Base-by-base conservation (phyloP, 257 asterid genomes). In the Galeopsis tetrahit region DNA sequence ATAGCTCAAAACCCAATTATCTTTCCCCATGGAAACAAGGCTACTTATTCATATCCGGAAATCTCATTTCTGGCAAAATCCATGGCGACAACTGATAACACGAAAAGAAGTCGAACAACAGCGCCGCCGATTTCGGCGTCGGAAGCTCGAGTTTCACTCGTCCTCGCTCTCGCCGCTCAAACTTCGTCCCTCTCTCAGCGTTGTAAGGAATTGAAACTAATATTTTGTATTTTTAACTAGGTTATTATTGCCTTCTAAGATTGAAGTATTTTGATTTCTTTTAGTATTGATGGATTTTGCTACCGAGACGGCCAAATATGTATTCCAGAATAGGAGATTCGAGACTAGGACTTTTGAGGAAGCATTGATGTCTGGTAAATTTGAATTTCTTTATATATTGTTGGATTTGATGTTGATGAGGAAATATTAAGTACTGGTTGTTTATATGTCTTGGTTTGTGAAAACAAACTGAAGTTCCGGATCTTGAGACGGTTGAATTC, bases 331-430 rank as follows among this genome's bases (percentile, higher is more conserved):
- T 66, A 71, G 79, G 66, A 85, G 87, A 69, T 90, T 90, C 9
- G 91, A 84, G 81, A 78, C 82, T 81, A 79, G 88, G 69, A 93
- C 34, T 55, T 72, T 90, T 0, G 97, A 93, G 90, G 95, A 93
- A 76, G 87, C 97, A n/a, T 80, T 88, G 82, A 93, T 93, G 98
- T 84, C 97, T 35, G 97, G 98, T 90, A 82, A 17, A 71, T 7
- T 56, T 59, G 14, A 34, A 57, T 72, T 33, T 13, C 11, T 46
- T 62, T 42, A 63, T 14, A 3, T 4, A 6, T 53, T 34, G 42
- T 32, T 70, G 13, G 43, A 51, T 75, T 58, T 63, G 10, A 14
- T 58, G 46, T 73, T 59, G 36, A 39, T 71, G 33, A 64, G 42
- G 43, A 49, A 28, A 38, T 34, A 42, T 53, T 6, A 5, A 5